Evolutionary conservation across 2,329 filamentous ascomycete species (phyloP).

Genomic region (Epichloe typhina): DNA sequence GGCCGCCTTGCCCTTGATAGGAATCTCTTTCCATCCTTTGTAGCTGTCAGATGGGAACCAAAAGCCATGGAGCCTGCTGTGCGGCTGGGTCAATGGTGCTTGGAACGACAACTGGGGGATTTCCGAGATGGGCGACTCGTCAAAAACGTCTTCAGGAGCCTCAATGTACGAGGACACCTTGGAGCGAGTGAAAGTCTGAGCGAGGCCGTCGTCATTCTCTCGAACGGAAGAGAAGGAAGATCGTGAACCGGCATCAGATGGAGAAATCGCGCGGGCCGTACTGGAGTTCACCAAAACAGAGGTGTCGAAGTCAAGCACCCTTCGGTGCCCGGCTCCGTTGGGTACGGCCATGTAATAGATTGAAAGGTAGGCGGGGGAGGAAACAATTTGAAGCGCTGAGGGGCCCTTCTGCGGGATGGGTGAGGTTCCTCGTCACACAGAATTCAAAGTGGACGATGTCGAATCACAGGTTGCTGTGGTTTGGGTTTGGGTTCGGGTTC

Average conservation of each 20-base stretch:
- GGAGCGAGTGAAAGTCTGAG: constrained; percentile 50
- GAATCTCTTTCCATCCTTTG: constrained; percentile 50
- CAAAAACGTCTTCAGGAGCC: constrained; percentile 37
- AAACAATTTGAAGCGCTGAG: not conserved
- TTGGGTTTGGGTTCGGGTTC: not conserved
- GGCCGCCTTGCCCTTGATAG: constrained; percentile 42
- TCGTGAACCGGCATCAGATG: constrained; percentile 28
- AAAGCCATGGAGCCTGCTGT: constrained; percentile 43
- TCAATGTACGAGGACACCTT: constrained; percentile 47
- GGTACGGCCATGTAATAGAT: constrained; percentile 15
- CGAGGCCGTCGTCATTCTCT: constrained; percentile 43
- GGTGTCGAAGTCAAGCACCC: constrained; percentile 21
- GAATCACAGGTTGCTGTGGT: not conserved
- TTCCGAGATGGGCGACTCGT: constrained; percentile 30
- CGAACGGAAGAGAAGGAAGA: constrained; percentile 50
- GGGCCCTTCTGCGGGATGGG: not conserved
- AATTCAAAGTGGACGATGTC: not conserved
- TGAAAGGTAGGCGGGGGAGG: not conserved
- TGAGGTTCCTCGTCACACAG: not conserved
- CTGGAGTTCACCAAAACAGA: constrained; percentile 22
- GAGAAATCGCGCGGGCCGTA: constrained; percentile 25
- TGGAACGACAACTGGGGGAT: constrained; percentile 33
- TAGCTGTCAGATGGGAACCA: constrained; percentile 46
- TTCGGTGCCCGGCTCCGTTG: constrained; percentile 15
- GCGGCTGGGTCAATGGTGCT: constrained; percentile 39